A percentile compares a stretch with the other conserved stretches of the same genome.
Evolutionary conservation across 2,329 filamentous ascomycete species (phyloP).

Genomic region (Alternaria consortialis): DNA sequence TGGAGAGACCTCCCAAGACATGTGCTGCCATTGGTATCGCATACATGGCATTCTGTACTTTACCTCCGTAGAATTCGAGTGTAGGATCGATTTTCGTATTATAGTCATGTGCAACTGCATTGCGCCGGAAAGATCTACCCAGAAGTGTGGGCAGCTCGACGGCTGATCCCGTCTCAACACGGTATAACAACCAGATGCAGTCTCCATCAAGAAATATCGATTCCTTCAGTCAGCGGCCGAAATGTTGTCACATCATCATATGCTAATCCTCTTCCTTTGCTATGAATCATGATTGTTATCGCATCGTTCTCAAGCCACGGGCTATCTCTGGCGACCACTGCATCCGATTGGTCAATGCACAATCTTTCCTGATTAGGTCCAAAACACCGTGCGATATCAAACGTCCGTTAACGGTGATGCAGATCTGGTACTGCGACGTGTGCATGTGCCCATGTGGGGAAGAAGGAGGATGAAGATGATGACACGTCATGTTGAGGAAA

Average conservation of each 20-base stretch:
- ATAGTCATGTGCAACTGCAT: background rate
- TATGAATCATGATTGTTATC: background rate
- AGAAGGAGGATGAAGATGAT: background rate
- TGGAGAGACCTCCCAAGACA: too few relatives aligned
- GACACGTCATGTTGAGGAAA: background rate
- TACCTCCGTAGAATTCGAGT: background rate
- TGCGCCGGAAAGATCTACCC: background rate
- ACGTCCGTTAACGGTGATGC: slow-evolving; percentile 12
- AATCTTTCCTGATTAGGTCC: slow-evolving; percentile 20
- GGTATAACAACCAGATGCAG: background rate
- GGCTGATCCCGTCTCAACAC: background rate
- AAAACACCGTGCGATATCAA: slow-evolving; percentile 9
- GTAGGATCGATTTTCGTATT: background rate
- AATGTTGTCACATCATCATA: background rate
- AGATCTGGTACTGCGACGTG: background rate
- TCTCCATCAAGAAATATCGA: background rate
- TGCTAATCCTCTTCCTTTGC: background rate
- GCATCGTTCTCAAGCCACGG: background rate
- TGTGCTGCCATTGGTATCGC: background rate
- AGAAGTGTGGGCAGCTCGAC: background rate
- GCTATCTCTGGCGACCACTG: background rate
- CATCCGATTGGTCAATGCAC: slow-evolving; percentile 17
- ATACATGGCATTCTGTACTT: background rate
- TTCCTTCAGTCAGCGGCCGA: background rate
- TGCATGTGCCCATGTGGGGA: background rate